A percentile compares a stretch with the other conserved stretches of the same genome.
Evolutionary conservation across 176 grass and related monocot species (phyloP).

Genomic region (Ensete ventricosum): DNA sequence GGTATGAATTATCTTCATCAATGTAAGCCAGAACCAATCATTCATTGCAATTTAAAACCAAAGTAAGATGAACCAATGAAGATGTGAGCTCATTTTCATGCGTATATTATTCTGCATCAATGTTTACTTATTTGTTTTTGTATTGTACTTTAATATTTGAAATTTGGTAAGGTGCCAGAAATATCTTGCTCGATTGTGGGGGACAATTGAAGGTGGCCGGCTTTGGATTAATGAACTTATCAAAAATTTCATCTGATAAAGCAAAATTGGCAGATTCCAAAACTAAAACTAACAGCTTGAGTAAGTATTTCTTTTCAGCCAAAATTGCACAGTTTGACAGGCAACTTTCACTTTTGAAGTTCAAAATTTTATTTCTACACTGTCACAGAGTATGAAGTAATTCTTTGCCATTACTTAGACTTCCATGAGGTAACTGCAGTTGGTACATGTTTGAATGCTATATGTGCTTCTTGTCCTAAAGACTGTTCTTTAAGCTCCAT

Average conservation of each 20-base stretch:
- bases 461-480: too few species aligned
- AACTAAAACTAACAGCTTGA: slow-evolving; percentile 45
- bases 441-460: neutral
- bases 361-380: neutral
- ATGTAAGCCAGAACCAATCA: slow-evolving; percentile 87
- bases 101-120: slow-evolving; percentile 11
- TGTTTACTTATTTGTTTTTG: slow-evolving; percentile 12
- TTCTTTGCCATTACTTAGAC: neutral
- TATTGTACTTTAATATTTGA: slow-evolving; percentile 58
- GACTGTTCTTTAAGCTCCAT: too few species aligned
- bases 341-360: neutral
- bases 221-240: slow-evolving; percentile 54
- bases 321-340: neutral
- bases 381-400: neutral
- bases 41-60: slow-evolving; percentile 93
- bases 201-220: slow-evolving; percentile 69
- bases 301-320: slow-evolving; percentile 35
- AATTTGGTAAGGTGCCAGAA: slow-evolving; percentile 99
- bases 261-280: slow-evolving; percentile 40
- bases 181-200: slow-evolving; percentile 98
- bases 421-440: neutral
- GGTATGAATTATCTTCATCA: slow-evolving; percentile 98
- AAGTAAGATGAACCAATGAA: slow-evolving; percentile 91
- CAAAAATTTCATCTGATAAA: slow-evolving; percentile 43
- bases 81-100: slow-evolving; percentile 1